A percentile compares a stretch with the other conserved stretches of the same genome.
phyloP scores from a whole-genome alignment of 768 basidiomycete genomes.

The Suillus alpinus region DNA sequence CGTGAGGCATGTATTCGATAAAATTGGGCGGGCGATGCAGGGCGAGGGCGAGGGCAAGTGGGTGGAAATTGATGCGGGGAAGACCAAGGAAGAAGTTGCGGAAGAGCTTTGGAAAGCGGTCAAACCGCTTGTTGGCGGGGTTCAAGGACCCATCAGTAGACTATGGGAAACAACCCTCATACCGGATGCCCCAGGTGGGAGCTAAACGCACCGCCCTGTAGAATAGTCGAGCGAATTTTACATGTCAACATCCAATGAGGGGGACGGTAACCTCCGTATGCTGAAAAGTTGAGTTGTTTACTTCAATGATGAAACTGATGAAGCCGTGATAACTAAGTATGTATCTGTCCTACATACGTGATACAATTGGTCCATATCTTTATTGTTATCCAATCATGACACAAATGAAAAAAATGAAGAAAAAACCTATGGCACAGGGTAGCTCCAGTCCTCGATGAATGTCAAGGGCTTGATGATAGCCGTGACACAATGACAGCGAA shows the following conservation, averaged over 20 bases:
- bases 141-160: slow-evolving; percentile 41
- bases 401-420: slow-evolving; percentile 6
- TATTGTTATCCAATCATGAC: slow-evolving; percentile 3
- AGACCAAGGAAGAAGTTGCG: slow-evolving; percentile 45
- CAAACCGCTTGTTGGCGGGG: slow-evolving; percentile 36
- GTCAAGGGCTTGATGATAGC: slow-evolving; percentile 52
- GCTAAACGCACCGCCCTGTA: neutral
- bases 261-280: neutral
- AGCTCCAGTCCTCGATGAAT: neutral
- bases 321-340: neutral
- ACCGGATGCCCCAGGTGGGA: neutral
- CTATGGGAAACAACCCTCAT: slow-evolving; percentile 41
- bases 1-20: slow-evolving; percentile 59
- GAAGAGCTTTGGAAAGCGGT: slow-evolving; percentile 55
- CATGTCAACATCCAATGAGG: neutral
- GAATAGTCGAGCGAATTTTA: neutral
- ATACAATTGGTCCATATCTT: slow-evolving; percentile 4
- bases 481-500: slow-evolving; percentile 77
- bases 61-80: slow-evolving; percentile 60
- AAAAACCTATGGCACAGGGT: slow-evolving; percentile 6
- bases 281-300: neutral
- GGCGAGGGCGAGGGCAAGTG: slow-evolving; percentile 35
- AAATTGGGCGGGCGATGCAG: slow-evolving; percentile 52
- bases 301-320: neutral
- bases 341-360: slow-evolving; percentile 1